Base-by-base conservation (phyloP, 805 yeast genomes). In the Myxozyma lipomycoides region DNA sequence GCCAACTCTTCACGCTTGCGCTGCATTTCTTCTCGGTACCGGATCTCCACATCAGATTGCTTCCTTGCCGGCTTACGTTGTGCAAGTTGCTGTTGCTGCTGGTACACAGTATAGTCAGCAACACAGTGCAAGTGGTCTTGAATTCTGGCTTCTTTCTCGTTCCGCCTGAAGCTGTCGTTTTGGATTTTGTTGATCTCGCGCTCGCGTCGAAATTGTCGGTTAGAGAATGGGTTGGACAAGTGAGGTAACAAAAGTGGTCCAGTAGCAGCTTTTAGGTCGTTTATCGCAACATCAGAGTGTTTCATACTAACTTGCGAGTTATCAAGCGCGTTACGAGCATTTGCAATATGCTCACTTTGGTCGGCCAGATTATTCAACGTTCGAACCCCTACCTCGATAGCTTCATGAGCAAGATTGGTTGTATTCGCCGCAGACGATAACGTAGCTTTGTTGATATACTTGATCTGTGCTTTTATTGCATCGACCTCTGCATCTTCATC, bases 231-330 rank as follows among this genome's bases (percentile, higher is more conserved):
- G 19, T 40, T 41, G n/a, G 24, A 5, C 28, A 46, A 4, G 24
- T 40, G 35, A 9, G 49, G 49, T 34, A 23, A 10, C 21, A 46
- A 32, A 19, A 46, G 19, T 3, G 49, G 44, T 15, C 49, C 28
- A 17, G 26, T 45, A 17, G 44, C 44, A 5, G 21, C 38, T 9
- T 40, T 21, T 1, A 45, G 36, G 10, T 45, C 40, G 12, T 43
- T 4, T 19, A 32, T 30, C 4, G 5, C 28, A 12, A 9, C 18
- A 24, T 43, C 46, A 4, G 39, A 3, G 6, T 43, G 23, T 18
- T 21, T 23, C 21, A 45, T 19, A 10, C 28, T 25, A 22, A 17
- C 43, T 12, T 40, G 37, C 19, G 40, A 23, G 24, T 21, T 23
- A 21, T 10, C 37, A 10, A 46, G 42, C 28, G 34, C 36, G 18